phyloP scores from a whole-genome alignment of 2,329 filamentous ascomycete genomes.

The Microcera coccophila region DNA sequence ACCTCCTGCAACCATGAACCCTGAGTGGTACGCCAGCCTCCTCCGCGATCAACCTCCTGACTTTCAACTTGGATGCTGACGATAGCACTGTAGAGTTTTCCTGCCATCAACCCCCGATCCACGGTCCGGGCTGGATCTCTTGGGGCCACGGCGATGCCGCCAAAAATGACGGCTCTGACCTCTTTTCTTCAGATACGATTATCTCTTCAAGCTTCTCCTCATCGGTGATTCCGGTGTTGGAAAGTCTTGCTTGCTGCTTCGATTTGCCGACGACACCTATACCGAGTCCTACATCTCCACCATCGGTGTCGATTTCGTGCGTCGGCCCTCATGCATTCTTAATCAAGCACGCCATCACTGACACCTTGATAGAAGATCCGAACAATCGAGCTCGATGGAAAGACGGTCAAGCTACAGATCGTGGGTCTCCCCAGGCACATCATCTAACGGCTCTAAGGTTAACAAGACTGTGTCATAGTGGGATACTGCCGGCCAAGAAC shows the following conservation, averaged over 20 bases:
- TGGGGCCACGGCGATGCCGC: slow-evolving; percentile 8
- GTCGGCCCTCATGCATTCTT: slow-evolving; percentile 35
- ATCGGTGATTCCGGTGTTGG: slow-evolving; percentile 99
- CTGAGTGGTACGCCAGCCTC: slow-evolving; percentile 72
- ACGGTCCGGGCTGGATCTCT: background rate
- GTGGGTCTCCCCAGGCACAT: slow-evolving; percentile 53
- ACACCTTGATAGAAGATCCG: slow-evolving; percentile 79
- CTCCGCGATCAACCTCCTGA: slow-evolving; percentile 32
- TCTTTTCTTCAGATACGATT: slow-evolving; percentile 79
- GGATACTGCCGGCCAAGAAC: slow-evolving; percentile 98
- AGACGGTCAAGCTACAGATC: slow-evolving; percentile 99
- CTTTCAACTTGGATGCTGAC: slow-evolving; percentile 23
- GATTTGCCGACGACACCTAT: slow-evolving; percentile 98
- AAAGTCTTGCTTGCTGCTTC: slow-evolving; percentile 97
- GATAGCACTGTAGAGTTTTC: slow-evolving; percentile 23
- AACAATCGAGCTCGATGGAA: slow-evolving; percentile 98
- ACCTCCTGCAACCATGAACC: slow-evolving; percentile 68
- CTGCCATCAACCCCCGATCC: slow-evolving; percentile 4
- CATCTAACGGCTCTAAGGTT: background rate
- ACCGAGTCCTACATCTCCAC: slow-evolving; percentile 99
- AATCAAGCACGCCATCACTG: slow-evolving; percentile 7
- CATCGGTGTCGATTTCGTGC: slow-evolving; percentile 97
- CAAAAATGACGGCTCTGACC: slow-evolving; percentile 23
- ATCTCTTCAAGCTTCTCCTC: slow-evolving; percentile 99
- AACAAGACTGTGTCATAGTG: slow-evolving; percentile 56